These are phyloP conservation scores for Lecanosticta acicola DNA, from an alignment of 2,329 filamentous ascomycete genomes.

Conservation along the genomic window DNA sequence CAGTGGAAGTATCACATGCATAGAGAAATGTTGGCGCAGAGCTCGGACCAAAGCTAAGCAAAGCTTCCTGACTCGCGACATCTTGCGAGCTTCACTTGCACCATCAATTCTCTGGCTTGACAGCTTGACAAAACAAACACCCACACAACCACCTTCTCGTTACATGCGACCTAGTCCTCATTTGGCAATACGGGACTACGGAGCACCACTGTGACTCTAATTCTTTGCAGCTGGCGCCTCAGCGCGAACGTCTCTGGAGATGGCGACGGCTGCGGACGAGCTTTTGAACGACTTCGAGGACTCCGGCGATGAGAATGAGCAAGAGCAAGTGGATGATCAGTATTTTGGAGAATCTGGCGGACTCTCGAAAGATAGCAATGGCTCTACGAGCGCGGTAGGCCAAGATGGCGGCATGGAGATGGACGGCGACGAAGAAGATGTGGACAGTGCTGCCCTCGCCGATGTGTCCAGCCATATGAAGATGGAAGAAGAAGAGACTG, in stretches of 20 bases:
- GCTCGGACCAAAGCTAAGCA: not conserved
- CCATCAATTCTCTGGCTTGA: too few relatives aligned
- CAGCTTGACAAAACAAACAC: too few relatives aligned
- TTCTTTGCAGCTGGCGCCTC: constrained; percentile 2
- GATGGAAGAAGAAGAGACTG: constrained; percentile 53
- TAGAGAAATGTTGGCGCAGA: constrained; percentile 7
- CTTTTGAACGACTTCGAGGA: constrained; percentile 88
- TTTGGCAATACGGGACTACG: too few relatives aligned
- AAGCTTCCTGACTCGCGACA: too few relatives aligned
- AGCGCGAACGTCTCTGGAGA: constrained; percentile 35
- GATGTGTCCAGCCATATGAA: constrained; percentile 28
- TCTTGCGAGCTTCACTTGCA: too few relatives aligned
- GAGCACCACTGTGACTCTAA: not conserved
- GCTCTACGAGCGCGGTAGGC: constrained; percentile 30
- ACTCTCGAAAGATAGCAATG: constrained; percentile 1
- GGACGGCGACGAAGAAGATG: constrained; percentile 50
- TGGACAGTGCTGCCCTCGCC: constrained; percentile 44
- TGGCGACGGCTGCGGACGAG: constrained; percentile 91
- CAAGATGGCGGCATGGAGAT: constrained; percentile 51
- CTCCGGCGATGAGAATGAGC: constrained; percentile 69
- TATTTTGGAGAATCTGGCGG: constrained; percentile 37
- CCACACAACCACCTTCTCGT: too few relatives aligned
- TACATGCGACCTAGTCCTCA: too few relatives aligned
- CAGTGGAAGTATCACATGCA: constrained; percentile 2
- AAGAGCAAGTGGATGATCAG: constrained; percentile 38